phyloP scores from a whole-genome alignment of 495 filamentous ascomycete species.

The Lophiotrema nucula region DNA sequence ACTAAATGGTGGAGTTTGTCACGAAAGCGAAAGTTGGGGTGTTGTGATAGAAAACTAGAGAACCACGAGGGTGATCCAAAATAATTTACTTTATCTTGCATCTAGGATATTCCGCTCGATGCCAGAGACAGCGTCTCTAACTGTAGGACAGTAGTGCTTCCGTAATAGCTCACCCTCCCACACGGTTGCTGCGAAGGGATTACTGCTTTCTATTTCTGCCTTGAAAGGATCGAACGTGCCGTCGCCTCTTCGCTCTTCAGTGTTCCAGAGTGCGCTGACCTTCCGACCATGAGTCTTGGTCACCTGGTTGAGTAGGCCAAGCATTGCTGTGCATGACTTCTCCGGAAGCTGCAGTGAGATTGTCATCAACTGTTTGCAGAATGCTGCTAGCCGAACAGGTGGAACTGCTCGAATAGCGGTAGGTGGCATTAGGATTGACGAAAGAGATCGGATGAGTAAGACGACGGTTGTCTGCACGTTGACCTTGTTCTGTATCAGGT shows the following conservation, averaged over 20 bases:
- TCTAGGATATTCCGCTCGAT: slow-evolving; percentile 30
- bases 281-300: slow-evolving; percentile 68
- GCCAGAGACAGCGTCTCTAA: slow-evolving; percentile 69
- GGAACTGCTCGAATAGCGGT: slow-evolving; percentile 58
- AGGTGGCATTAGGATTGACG: slow-evolving; percentile 70
- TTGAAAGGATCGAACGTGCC: slow-evolving; percentile 60
- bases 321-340: slow-evolving; percentile 74
- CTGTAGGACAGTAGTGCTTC: slow-evolving; percentile 81
- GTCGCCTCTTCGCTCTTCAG: slow-evolving; percentile 87
- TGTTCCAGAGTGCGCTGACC: slow-evolving; percentile 72
- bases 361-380: slow-evolving; percentile 87
- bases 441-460: slow-evolving; percentile 80
- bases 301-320: slow-evolving; percentile 72
- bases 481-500: slow-evolving; percentile 59
- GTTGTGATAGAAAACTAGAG: too few relatives aligned
- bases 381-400: slow-evolving; percentile 79
- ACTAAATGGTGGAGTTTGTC: too few relatives aligned
- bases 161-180: slow-evolving; percentile 91
- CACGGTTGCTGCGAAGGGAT: slow-evolving; percentile 83
- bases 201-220: slow-evolving; percentile 71
- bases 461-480: slow-evolving; percentile 92
- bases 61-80: too few relatives aligned
- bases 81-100: too few relatives aligned
- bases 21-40: too few relatives aligned
- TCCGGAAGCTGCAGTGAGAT: slow-evolving; percentile 81